Evolutionary conservation across 192 early-diverging fungal species (phyloP).

Genomic region (Coemansia sp.): DNA sequence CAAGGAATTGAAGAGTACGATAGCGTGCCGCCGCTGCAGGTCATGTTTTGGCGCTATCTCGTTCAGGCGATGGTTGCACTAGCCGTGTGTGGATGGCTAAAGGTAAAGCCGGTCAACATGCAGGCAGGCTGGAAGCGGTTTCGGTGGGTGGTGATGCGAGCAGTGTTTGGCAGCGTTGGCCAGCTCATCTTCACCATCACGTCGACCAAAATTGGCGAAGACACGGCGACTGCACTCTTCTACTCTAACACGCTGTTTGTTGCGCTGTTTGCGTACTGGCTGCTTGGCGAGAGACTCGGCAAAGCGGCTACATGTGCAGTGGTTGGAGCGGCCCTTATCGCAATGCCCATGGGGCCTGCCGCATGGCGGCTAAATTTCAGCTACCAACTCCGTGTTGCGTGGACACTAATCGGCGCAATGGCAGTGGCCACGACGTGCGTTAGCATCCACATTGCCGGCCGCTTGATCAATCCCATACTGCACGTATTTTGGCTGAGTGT

Average conservation of each 20-base stretch:
- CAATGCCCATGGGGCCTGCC: background rate
- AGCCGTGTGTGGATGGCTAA: background rate
- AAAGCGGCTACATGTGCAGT: constrained; percentile 3
- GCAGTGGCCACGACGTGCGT: constrained; percentile 19
- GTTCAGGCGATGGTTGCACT: constrained; percentile 11
- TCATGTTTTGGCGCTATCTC: constrained; percentile 20
- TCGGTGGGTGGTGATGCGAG: constrained; percentile 24
- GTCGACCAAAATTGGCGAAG: constrained; percentile 13
- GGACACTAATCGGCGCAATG: constrained; percentile 15
- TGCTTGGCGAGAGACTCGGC: constrained; percentile 11
- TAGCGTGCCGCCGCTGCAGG: constrained; percentile 34
- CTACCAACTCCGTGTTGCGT: constrained; percentile 7
- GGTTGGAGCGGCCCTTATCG: constrained; percentile 15
- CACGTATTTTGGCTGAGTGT: constrained; percentile 32
- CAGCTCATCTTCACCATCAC: constrained; percentile 24
- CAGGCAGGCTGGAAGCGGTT: constrained; percentile 6
- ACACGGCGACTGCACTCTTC: constrained; percentile 26
- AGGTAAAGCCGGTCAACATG: constrained; percentile 7
- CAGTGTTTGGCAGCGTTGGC: constrained; percentile 17
- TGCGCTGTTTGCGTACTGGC: constrained; percentile 15
- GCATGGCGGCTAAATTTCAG: background rate
- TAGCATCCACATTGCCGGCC: constrained; percentile 27
- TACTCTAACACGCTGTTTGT: constrained; percentile 31
- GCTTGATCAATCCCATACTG: constrained; percentile 12
- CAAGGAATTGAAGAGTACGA: constrained; percentile 1